Percentiles rank a stretch among this genome's conserved stretches.
These are phyloP conservation scores for Aspergillus brunneoviolaceus DNA, from an alignment of 2,329 filamentous ascomycete genomes.

Conservation along the genomic window DNA sequence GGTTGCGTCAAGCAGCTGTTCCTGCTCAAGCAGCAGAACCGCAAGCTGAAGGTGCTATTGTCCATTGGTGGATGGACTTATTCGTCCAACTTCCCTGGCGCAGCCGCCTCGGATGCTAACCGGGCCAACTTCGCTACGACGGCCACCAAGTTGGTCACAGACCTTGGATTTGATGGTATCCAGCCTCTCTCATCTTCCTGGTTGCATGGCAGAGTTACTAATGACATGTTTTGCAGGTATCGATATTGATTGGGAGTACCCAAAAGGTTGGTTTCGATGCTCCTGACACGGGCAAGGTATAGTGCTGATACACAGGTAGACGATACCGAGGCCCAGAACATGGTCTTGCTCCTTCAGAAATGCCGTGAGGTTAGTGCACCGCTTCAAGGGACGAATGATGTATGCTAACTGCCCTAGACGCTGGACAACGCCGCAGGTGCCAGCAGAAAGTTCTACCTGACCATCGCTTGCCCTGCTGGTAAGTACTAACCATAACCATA, in stretches of 20 bases:
- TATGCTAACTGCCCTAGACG: slow-evolving; percentile 24
- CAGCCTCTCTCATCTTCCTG: not conserved
- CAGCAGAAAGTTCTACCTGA: slow-evolving; percentile 49
- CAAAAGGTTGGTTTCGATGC: slow-evolving; percentile 31
- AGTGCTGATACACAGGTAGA: slow-evolving; percentile 28
- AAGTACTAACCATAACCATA: slow-evolving; percentile 5
- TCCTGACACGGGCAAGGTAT: not conserved
- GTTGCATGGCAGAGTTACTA: not conserved
- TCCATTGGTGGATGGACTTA: slow-evolving; percentile 82
- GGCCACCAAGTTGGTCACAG: slow-evolving; percentile 72
- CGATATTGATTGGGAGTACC: slow-evolving; percentile 52
- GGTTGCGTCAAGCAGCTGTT: slow-evolving; percentile 76
- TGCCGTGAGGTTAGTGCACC: slow-evolving; percentile 37
- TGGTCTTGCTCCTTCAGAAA: slow-evolving; percentile 44
- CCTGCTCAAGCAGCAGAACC: slow-evolving; percentile 71
- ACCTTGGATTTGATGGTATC: slow-evolving; percentile 67
- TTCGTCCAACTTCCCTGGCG: slow-evolving; percentile 71
- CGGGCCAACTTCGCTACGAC: slow-evolving; percentile 67
- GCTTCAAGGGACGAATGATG: not conserved
- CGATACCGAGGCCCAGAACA: slow-evolving; percentile 44
- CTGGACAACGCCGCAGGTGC: slow-evolving; percentile 41
- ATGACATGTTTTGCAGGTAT: slow-evolving; percentile 28
- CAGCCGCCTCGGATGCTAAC: slow-evolving; percentile 62
- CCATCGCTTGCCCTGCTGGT: slow-evolving; percentile 51
- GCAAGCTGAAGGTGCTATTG: slow-evolving; percentile 74